Evolutionary conservation across 2,329 filamentous ascomycete species (phyloP), one percentile per base, ranked within the genome.

Genomic region (Magnaporthiopsis incrustans): DNA sequence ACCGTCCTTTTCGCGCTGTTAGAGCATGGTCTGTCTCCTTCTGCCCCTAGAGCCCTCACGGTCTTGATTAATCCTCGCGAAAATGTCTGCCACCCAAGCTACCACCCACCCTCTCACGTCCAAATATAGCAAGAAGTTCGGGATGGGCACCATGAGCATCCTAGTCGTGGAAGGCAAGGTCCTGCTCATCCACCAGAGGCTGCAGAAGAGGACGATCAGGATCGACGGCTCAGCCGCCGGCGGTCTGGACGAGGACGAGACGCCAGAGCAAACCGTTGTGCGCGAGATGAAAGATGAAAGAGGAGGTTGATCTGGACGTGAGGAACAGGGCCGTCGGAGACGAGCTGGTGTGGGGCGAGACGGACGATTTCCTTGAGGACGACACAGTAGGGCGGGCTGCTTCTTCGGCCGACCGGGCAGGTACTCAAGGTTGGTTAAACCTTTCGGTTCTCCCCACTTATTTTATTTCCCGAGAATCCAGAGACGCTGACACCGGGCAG

Each of bases 271-370:
- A 22, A 15, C 32, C 59, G 38, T 60, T 18, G 59, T 60, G 59
- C 59, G 59, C 59, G 59, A 60, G 59, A 35, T 60, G 30, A 35
- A 60, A 60, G 59, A 35, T 60, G 30, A 35, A 60, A 22, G 59
- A 60, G 59, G 59, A 60, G 32, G n/a, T 60, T 32, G 59, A 22
- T 32, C 32, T 60, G 22, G 59, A 60, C 8, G 59, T 60, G 32
- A 38, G n/a, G n/a, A 60, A 38, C 59, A 33, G 38, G 59, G 15
- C 59, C 32, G 15, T 44, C 59, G 32, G 59, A 33, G 59, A 60
- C 59, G 59, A 60, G 32, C n/a, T 11, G 7, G 59, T 60, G 38
- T 60, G 59, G 32, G 59, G 59, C 30, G 35, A 32, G 59, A 38
- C 32, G 32, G 59, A 60, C 59, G 59, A 60, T 15, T 32, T 35